Percentiles rank a stretch among this genome's conserved stretches.
These are phyloP conservation scores for Ganoderma lucidum DNA, from an alignment of 1,284 basidiomycete species.

Conservation along the genomic window DNA sequence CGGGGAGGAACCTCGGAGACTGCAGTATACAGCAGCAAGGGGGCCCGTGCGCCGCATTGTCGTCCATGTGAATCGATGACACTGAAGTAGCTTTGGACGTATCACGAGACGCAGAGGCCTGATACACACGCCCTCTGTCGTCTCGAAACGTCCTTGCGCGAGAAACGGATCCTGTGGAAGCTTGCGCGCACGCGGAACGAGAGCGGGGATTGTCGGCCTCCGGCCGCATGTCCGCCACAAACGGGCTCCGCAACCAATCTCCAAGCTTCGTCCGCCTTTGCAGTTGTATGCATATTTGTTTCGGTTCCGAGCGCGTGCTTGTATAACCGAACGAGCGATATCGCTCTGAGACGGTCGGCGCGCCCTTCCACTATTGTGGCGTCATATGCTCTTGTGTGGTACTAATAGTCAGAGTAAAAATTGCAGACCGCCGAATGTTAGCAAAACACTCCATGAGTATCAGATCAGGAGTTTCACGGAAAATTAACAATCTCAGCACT, in stretches of 20 bases:
- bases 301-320: not conserved
- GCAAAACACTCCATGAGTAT: not conserved
- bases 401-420: not conserved
- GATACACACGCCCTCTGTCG: not conserved
- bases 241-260: not conserved
- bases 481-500: not conserved
- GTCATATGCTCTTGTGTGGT: not conserved
- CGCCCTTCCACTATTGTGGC: not conserved
- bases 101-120: not conserved
- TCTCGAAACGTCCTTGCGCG: not conserved
- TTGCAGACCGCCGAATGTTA: not conserved
- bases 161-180: not conserved
- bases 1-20: no score
- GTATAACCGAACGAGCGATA: not conserved
- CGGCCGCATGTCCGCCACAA: not conserved
- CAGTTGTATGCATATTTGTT: not conserved
- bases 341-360: not conserved
- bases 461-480: not conserved
- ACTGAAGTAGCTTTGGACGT: not conserved
- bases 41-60: not conserved
- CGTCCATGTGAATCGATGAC: not conserved
- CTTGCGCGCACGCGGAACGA: not conserved
- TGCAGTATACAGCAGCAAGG: not conserved
- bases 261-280: not conserved
- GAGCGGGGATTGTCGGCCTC: slow-evolving; percentile 5